A percentile compares a stretch with the other conserved stretches of the same genome.
phyloP scores from a whole-genome alignment of 495 filamentous ascomycete species.

The Penicillium antarcticum region DNA sequence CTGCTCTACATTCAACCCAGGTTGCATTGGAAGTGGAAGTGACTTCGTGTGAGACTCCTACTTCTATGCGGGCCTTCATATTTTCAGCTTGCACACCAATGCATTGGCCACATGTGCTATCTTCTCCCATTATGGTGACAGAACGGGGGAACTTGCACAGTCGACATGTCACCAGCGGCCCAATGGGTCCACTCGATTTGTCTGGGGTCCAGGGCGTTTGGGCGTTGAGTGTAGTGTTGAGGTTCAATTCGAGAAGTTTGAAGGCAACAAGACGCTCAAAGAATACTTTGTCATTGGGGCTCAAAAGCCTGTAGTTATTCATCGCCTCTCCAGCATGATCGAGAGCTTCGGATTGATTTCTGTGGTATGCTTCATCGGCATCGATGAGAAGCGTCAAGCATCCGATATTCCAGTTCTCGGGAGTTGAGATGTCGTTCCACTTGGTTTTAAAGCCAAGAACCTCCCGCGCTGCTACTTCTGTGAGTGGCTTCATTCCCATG shows the following conservation, averaged over 20 bases:
- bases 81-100: constrained; percentile 7
- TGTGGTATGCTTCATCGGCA: constrained; percentile 33
- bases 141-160: constrained; percentile 41
- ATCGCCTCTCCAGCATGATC: no score
- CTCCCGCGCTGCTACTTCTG: constrained; percentile 32
- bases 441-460: constrained; percentile 31
- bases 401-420: constrained; percentile 43
- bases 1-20: constrained; percentile 42
- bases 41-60: constrained; percentile 26
- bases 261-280: constrained; percentile 44
- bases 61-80: constrained; percentile 4
- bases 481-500: constrained; percentile 37
- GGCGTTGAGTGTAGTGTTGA: constrained; percentile 32
- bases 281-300: constrained; percentile 25
- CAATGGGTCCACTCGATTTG: constrained; percentile 32
- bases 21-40: constrained; percentile 15
- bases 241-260: constrained; percentile 43
- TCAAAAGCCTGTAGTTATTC: constrained; percentile 16
- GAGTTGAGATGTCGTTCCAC: constrained; percentile 42
- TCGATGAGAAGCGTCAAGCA: constrained; percentile 41
- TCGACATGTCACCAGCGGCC: constrained; percentile 36
- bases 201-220: constrained; percentile 39
- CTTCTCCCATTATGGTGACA: constrained; percentile 39
- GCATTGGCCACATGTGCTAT: constrained; percentile 38
- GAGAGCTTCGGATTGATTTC: background rate